Evolutionary conservation across 371 early-diverging fungal species (phyloP).

Genomic region (Cokeromyces recurvatus): DNA sequence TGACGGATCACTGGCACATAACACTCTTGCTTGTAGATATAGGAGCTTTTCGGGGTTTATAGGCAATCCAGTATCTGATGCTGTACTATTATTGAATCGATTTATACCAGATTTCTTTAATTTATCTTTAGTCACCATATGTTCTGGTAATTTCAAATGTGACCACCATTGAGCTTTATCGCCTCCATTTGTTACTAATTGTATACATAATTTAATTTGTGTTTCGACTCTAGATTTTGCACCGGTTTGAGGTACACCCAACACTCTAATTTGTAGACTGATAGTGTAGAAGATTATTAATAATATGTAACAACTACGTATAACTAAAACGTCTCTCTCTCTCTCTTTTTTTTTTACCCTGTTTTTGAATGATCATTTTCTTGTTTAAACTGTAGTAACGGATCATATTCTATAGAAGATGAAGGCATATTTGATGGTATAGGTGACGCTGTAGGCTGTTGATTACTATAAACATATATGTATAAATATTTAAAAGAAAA

Average conservation of each 20-base stretch:
- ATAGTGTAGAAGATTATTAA: too few species aligned
- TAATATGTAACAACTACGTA: too few species aligned
- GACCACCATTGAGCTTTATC: constrained; percentile 80
- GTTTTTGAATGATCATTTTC: constrained; percentile 1
- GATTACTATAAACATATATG: too few species aligned
- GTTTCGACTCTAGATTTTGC: constrained; percentile 93
- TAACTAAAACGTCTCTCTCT: background rate
- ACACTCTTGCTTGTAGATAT: constrained; percentile 70
- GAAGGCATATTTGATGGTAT: constrained; percentile 4
- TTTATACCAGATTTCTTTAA: constrained; percentile 26
- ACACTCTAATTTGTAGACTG: constrained; percentile 53
- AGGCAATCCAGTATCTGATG: constrained; percentile 1
- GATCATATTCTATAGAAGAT: constrained; percentile 8
- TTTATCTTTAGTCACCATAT: constrained; percentile 78
- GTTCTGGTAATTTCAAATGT: constrained; percentile 80
- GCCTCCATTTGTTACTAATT: constrained; percentile 74
- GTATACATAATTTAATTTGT: constrained; percentile 87
- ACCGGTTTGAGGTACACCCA: constrained; percentile 75
- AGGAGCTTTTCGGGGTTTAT: constrained; percentile 43
- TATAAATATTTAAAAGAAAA: too few species aligned
- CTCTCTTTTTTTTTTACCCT: constrained; percentile 6
- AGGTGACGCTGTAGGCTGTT: constrained; percentile 2
- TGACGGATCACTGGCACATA: constrained; percentile 82
- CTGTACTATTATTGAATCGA: too few species aligned
- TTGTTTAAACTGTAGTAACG: constrained; percentile 12